These are phyloP conservation scores for Candida dajiaensis DNA, from an alignment of 805 yeast genomes.

Conservation along the genomic window DNA sequence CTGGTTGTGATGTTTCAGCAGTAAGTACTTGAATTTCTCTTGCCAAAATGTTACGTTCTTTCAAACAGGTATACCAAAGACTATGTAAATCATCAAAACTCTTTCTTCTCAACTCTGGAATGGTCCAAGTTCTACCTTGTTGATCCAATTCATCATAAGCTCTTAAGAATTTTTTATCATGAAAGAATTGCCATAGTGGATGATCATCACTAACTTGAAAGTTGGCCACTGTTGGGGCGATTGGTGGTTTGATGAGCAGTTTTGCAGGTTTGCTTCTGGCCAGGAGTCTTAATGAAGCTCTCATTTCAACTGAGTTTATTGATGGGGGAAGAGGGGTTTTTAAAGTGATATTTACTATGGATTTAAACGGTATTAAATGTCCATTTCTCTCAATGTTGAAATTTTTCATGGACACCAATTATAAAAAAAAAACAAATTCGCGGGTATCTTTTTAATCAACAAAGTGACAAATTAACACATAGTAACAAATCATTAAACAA, in stretches of 20 bases:
- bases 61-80: slow-evolving; percentile 82
- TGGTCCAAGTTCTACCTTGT: slow-evolving; percentile 74
- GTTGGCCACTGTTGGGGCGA: slow-evolving; percentile 74
- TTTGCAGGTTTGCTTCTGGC: slow-evolving; percentile 17
- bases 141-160: slow-evolving; percentile 44
- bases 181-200: slow-evolving; percentile 93
- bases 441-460: background rate
- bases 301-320: background rate
- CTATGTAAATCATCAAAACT: slow-evolving; percentile 87
- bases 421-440: too few species aligned
- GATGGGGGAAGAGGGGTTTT: too few species aligned
- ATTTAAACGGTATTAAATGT: too few species aligned
- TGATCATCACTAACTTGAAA: slow-evolving; percentile 75
- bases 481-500: too few species aligned
- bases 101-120: slow-evolving; percentile 85
- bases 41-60: slow-evolving; percentile 72
- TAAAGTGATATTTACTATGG: too few species aligned
- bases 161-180: slow-evolving; percentile 57
- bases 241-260: slow-evolving; percentile 63
- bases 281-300: slow-evolving; percentile 2
- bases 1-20: slow-evolving; percentile 35
- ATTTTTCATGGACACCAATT: background rate
- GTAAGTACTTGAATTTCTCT: slow-evolving; percentile 65
- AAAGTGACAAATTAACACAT: too few species aligned
- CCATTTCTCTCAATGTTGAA: too few species aligned